Conservation (phyloP, 2,329 filamentous ascomycete species). For the Paramyrothecium sp. region DNA sequence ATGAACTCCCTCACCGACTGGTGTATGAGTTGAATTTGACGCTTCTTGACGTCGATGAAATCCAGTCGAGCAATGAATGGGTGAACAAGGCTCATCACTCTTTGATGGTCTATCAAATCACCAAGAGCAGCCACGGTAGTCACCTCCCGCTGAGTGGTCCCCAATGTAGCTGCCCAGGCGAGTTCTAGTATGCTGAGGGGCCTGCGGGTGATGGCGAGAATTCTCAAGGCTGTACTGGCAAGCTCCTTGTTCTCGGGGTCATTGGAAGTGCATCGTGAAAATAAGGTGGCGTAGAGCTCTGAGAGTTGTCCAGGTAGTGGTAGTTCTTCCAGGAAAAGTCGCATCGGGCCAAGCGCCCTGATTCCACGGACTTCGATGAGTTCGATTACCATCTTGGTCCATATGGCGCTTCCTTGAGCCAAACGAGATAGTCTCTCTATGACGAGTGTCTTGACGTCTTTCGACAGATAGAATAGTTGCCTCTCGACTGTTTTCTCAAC, state of each 20-base stretch:
- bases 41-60: slow-evolving; percentile 9
- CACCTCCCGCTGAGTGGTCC: slow-evolving; percentile 12
- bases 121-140: slow-evolving; percentile 15
- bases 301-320: slow-evolving; percentile 8
- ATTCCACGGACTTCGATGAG: slow-evolving; percentile 8
- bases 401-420: slow-evolving; percentile 14
- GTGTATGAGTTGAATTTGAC: slow-evolving; percentile 14
- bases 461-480: slow-evolving; percentile 8
- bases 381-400: slow-evolving; percentile 13
- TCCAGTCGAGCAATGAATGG: slow-evolving; percentile 15
- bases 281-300: slow-evolving; percentile 11
- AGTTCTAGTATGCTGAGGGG: slow-evolving; percentile 27
- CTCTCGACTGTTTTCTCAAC: slow-evolving; percentile 5
- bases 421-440: slow-evolving; percentile 9
- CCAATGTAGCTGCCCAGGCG: slow-evolving; percentile 23
- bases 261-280: slow-evolving; percentile 10
- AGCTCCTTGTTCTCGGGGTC: slow-evolving; percentile 9
- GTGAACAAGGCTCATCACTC: slow-evolving; percentile 17
- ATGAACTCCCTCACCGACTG: slow-evolving; percentile 15
- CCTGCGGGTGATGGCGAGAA: slow-evolving; percentile 21
- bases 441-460: slow-evolving; percentile 10
- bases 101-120: slow-evolving; percentile 19
- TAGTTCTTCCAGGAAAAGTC: slow-evolving; percentile 4
- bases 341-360: slow-evolving; percentile 6
- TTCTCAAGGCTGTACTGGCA: slow-evolving; percentile 11